phyloP scores from a whole-genome alignment of 768 basidiomycete genomes.

The Royoungia palumana region DNA sequence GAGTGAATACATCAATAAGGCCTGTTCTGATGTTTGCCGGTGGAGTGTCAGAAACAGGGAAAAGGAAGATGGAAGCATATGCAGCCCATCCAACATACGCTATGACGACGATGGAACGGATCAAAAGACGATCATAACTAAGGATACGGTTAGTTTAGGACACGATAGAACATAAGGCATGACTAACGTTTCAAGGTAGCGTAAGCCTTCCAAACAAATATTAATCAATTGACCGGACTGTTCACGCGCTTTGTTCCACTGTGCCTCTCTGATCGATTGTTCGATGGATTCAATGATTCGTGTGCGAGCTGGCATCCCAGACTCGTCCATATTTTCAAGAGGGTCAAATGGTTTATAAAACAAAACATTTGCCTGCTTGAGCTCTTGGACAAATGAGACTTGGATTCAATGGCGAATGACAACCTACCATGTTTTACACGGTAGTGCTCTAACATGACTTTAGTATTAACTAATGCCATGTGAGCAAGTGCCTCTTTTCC shows the following conservation, averaged over 20 bases:
- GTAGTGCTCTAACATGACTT: slow-evolving; percentile 76
- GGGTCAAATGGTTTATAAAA: slow-evolving; percentile 60
- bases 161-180: not conserved
- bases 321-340: slow-evolving; percentile 36
- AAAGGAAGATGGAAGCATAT: slow-evolving; percentile 57
- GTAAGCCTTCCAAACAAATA: slow-evolving; percentile 55
- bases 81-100: slow-evolving; percentile 81
- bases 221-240: slow-evolving; percentile 52
- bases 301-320: slow-evolving; percentile 34
- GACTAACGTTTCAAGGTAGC: slow-evolving; percentile 68
- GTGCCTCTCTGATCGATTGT: slow-evolving; percentile 36
- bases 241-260: slow-evolving; percentile 49
- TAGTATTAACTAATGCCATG: slow-evolving; percentile 60
- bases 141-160: slow-evolving; percentile 5
- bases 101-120: slow-evolving; percentile 62
- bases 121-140: slow-evolving; percentile 71
- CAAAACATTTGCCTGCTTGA: slow-evolving; percentile 56
- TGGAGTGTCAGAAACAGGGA: slow-evolving; percentile 38
- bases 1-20: slow-evolving; percentile 20
- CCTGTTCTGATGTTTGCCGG: not conserved
- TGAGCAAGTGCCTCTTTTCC: slow-evolving; percentile 52
- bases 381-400: slow-evolving; percentile 38
- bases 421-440: slow-evolving; percentile 67
- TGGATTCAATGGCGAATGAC: not conserved
- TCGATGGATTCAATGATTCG: slow-evolving; percentile 42